Percentiles rank a stretch among this genome's conserved stretches.
These are phyloP conservation scores for Ailanthus altissimus DNA, from an alignment of 345 rosid genomes.

Conservation along the genomic window DNA sequence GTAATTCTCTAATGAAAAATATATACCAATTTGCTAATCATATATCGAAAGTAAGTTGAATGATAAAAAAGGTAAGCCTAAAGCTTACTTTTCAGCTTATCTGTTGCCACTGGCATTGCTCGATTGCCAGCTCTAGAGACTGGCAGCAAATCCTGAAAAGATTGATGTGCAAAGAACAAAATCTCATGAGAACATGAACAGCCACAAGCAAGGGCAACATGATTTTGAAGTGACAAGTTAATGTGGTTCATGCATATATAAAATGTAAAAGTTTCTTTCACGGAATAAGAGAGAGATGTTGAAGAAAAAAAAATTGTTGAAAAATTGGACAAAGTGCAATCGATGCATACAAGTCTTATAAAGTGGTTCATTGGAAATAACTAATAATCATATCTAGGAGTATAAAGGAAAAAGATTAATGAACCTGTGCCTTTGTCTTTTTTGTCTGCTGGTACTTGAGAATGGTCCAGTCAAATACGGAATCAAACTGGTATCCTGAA, in stretches of 20 bases:
- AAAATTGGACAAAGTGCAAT: background rate
- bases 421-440: constrained; percentile 25
- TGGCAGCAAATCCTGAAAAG: constrained; percentile 36
- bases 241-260: background rate
- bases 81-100: constrained; percentile 38
- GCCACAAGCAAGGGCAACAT: background rate
- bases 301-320: background rate
- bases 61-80: background rate
- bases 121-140: constrained; percentile 34
- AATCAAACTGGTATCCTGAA: constrained; percentile 50
- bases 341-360: background rate
- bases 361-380: background rate
- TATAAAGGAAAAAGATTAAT: constrained; percentile 2
- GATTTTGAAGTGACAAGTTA: background rate
- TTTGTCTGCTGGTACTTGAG: constrained; percentile 44
- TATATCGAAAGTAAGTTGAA: background rate
- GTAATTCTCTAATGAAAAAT: background rate
- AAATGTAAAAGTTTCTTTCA: background rate
- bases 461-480: constrained; percentile 57
- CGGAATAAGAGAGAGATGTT: background rate
- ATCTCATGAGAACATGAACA: constrained; percentile 1
- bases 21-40: background rate
- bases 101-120: constrained; percentile 24
- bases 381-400: background rate
- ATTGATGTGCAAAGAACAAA: constrained; percentile 6